Evolutionary conservation across 371 early-diverging fungal genomes (phyloP).

Genomic region (Syncephalastrum contaminatum): DNA sequence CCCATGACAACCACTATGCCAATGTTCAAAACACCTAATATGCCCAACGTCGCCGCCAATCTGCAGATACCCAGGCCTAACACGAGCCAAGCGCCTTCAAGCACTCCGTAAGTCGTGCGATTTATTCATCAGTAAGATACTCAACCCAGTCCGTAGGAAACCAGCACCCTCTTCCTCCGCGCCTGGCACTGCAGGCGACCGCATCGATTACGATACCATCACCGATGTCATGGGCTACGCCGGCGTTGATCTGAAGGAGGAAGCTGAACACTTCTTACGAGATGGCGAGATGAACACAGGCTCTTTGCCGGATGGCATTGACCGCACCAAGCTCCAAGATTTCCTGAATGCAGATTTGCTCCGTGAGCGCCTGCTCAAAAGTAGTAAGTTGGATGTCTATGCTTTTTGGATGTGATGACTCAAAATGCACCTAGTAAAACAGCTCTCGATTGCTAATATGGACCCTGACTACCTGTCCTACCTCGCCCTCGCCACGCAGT

Average conservation of each 20-base stretch:
- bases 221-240: conserved; percentile 87
- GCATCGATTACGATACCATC: conserved; percentile 61
- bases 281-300: conserved; percentile 30
- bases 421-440: conserved; percentile 23
- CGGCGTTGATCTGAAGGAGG: conserved; percentile 81
- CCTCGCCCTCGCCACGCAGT: conserved; percentile 70
- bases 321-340: conserved; percentile 47
- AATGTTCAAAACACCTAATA: conserved; percentile 35
- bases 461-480: conserved; percentile 66
- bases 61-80: conserved; percentile 27
- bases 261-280: conserved; percentile 53
- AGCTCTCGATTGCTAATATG: conserved; percentile 44
- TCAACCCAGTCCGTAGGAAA: conserved; percentile 4
- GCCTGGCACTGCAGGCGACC: conserved; percentile 28
- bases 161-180: conserved; percentile 19
- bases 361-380: conserved; percentile 31
- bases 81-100: conserved; percentile 13
- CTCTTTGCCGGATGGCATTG: conserved; percentile 25
- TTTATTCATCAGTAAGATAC: too few relatives aligned
- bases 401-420: not conserved
- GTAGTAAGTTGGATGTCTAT: conserved; percentile 28
- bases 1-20: conserved; percentile 18
- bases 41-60: conserved; percentile 16
- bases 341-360: conserved; percentile 54
- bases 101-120: not conserved